Evolutionary conservation across 805 yeast species (phyloP), one percentile per base, ranked within the genome.

Genomic region (Ogataea glucozyma): DNA sequence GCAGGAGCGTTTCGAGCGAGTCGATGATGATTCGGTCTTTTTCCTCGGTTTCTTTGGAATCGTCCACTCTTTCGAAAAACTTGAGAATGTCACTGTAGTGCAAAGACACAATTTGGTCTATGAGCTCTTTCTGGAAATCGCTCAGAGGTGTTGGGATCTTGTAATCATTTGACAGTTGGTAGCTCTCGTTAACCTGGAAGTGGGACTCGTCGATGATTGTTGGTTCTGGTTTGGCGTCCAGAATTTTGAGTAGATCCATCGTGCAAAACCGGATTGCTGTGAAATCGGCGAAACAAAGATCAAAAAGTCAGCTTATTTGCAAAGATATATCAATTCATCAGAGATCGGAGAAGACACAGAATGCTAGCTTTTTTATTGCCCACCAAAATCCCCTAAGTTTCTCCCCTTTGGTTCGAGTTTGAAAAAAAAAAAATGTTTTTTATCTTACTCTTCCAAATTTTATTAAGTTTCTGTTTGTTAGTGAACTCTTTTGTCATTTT

Each of bases 71-170:
- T 60, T 88, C 95, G 57, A 87, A 89, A 61, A 84, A 90, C 64
- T 88, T 83, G 53, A 91, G 70, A 44, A 91, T 88, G 59, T 90
- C 98, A 24, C 91, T 80, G 60, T 90, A 91, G 64, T 91, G 98
- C 30, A 89, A 70, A 1, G 96, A 86, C 10, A 91, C 86, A 22
- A 93, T 89, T 60, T 89, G 96, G 62, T 91, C 96, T 9, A 90
- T 87, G 40, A 91, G 71, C 56, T 89, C 93, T 56, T 82, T 84
- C 60, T 91, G 98, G 52, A 86, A 86, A 48, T 85, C 88, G 41
- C 83, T 78, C 81, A 89, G 78, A 3, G 96, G 90, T 6, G 91
- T 83, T 1, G 95, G 85, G 20, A 89, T 67, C 61, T 80, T 76
- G 60, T 87, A 88, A 49, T 85, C 95, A 10, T 88, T 74, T 9